Percentiles rank a stretch among this genome's conserved stretches.
Conservation (phyloP, 1,284 basidiomycete genomes). For the Sanghuangporus baumii region DNA sequence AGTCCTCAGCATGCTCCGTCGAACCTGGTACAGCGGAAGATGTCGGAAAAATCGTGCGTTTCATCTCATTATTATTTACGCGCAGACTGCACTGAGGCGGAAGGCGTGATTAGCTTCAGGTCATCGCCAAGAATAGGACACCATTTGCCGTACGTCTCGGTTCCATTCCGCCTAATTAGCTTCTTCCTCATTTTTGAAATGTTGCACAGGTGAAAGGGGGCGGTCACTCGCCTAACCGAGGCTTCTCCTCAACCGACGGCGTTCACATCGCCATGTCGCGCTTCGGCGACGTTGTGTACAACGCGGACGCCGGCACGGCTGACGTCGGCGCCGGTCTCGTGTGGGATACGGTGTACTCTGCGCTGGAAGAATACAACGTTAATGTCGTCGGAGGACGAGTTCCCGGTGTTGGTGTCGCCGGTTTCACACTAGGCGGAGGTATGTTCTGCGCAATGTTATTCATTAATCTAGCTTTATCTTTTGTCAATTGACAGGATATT, state of each 20-base stretch:
- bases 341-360: conserved; percentile 55
- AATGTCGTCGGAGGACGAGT: conserved; percentile 52
- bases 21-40: conserved; percentile 45
- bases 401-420: conserved; percentile 50
- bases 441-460: conserved; percentile 15
- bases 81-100: not conserved
- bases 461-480: not conserved
- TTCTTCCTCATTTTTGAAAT: conserved; percentile 8
- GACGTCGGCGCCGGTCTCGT: conserved; percentile 45
- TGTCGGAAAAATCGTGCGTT: conserved; percentile 36
- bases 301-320: conserved; percentile 33
- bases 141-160: conserved; percentile 38
- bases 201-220: conserved; percentile 44
- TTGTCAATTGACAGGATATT: conserved; percentile 38
- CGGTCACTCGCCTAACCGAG: conserved; percentile 45
- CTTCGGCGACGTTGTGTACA: conserved; percentile 42
- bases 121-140: conserved; percentile 30
- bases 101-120: conserved; percentile 6
- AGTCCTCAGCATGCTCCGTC: conserved; percentile 41
- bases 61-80: not conserved
- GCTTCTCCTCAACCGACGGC: conserved; percentile 49
- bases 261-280: conserved; percentile 51
- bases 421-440: conserved; percentile 53
- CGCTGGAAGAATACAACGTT: conserved; percentile 35
- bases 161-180: not conserved